Evolutionary conservation across 495 filamentous ascomycete species (phyloP).

Genomic region (Penicillium bovifimosum): DNA sequence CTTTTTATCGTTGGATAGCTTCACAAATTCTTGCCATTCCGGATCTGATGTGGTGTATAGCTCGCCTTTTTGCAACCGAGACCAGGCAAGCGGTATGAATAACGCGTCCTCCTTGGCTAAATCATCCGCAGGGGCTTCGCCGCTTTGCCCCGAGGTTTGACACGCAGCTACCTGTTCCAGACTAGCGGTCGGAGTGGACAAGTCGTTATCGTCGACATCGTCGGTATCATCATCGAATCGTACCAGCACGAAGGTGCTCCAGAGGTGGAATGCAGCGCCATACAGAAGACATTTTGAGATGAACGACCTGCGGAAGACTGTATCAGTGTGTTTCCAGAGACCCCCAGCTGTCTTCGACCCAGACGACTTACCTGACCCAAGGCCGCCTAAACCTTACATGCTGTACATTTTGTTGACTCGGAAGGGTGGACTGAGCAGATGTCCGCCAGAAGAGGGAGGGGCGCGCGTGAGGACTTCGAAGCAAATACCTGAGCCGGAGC

Average conservation of each 20-base stretch:
- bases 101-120: slow-evolving; percentile 34
- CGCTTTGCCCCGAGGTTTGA: neutral
- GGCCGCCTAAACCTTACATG: slow-evolving; percentile 38
- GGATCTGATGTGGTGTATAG: slow-evolving; percentile 60
- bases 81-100: slow-evolving; percentile 62
- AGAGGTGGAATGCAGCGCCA: slow-evolving; percentile 36
- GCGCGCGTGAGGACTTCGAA: slow-evolving; percentile 25
- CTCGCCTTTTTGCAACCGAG: slow-evolving; percentile 41
- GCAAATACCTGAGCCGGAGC: slow-evolving; percentile 31
- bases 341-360: neutral
- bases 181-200: slow-evolving; percentile 3
- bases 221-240: slow-evolving; percentile 34
- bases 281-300: slow-evolving; percentile 30
- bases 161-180: neutral
- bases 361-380: slow-evolving; percentile 33
- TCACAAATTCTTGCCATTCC: slow-evolving; percentile 64
- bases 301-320: slow-evolving; percentile 21
- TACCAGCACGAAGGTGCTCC: slow-evolving; percentile 34
- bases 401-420: slow-evolving; percentile 21
- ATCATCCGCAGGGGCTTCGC: slow-evolving; percentile 22
- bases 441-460: slow-evolving; percentile 18
- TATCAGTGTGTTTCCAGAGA: slow-evolving; percentile 2
- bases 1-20: slow-evolving; percentile 48
- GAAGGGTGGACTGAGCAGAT: slow-evolving; percentile 7
- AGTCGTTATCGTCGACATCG: slow-evolving; percentile 16